These are phyloP conservation scores for Aspergillus ruber DNA, from an alignment of 2,329 filamentous ascomycete genomes.

Conservation along the genomic window DNA sequence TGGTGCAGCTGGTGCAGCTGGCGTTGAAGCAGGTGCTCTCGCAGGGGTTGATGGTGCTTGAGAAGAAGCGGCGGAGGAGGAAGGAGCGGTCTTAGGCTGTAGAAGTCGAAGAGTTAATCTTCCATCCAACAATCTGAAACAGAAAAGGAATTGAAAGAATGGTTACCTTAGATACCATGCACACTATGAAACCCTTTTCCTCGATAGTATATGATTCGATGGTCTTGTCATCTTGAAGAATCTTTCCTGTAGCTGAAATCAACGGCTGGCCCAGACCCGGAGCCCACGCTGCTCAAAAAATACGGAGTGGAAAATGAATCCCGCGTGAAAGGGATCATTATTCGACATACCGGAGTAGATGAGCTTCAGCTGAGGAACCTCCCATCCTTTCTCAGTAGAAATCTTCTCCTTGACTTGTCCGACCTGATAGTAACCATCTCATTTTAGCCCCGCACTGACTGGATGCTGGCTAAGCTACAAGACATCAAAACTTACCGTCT, in stretches of 20 bases:
- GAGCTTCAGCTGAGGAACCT: conserved; percentile 81
- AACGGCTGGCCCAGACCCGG: neutral
- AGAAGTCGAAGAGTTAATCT: conserved; percentile 6
- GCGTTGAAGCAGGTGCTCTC: conserved; percentile 33
- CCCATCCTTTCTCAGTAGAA: conserved; percentile 86
- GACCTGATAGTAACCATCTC: conserved; percentile 53
- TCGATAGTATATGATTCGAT: conserved; percentile 97
- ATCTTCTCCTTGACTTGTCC: conserved; percentile 90
- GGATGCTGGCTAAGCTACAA: conserved; percentile 9
- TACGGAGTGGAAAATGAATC: conserved; percentile 10
- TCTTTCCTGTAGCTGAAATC: conserved; percentile 65
- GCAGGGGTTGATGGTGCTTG: conserved; percentile 35
- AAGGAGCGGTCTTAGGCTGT: conserved; percentile 65
- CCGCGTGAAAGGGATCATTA: neutral
- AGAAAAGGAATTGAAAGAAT: neutral
- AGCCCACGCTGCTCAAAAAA: neutral
- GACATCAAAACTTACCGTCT: conserved; percentile 61
- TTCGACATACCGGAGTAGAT: conserved; percentile 82
- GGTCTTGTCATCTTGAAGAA: conserved; percentile 94
- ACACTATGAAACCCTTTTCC: conserved; percentile 98
- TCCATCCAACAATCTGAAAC: neutral
- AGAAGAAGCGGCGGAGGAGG: conserved; percentile 29
- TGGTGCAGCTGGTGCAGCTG: conserved; percentile 45
- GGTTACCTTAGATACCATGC: conserved; percentile 90
- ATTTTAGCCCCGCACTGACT: conserved; percentile 31